These are phyloP conservation scores for Lagenaria siceraria DNA, from an alignment of 306 rosid genomes.

Conservation along the genomic window DNA sequence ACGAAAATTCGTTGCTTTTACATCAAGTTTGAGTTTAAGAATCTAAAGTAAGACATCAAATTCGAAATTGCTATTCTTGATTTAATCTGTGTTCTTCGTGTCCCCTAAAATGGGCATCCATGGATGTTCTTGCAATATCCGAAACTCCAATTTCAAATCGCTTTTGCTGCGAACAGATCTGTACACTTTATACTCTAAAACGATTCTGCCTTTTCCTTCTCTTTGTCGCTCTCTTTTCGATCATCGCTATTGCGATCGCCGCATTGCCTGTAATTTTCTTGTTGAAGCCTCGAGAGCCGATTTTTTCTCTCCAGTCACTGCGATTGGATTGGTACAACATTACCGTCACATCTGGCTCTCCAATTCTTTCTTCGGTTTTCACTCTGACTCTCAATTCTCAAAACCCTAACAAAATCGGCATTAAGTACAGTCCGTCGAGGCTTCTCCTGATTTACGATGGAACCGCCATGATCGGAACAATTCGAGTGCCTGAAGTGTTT, in stretches of 20 bases:
- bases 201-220: neutral
- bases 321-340: constrained; percentile 7
- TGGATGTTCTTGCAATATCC: neutral
- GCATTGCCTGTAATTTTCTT: neutral
- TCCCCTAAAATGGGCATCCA: neutral
- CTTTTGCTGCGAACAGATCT: neutral
- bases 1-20: neutral
- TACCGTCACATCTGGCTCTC: neutral
- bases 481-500: neutral
- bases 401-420: constrained; percentile 6
- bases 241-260: neutral
- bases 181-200: neutral
- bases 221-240: neutral
- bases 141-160: neutral
- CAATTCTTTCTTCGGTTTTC: neutral
- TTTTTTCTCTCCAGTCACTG: neutral
- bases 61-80: neutral
- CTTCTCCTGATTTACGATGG: constrained; percentile 2
- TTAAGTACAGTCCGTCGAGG: neutral
- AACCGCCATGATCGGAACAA: neutral
- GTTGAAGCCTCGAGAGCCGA: constrained; percentile 1
- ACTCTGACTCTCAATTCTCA: neutral
- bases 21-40: neutral
- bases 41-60: constrained; percentile 4
- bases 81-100: neutral